Evolutionary conservation across 352 stramenopile genomes (phyloP), one percentile per base, ranked within the genome.

Genomic region (Globisporangium solare): DNA sequence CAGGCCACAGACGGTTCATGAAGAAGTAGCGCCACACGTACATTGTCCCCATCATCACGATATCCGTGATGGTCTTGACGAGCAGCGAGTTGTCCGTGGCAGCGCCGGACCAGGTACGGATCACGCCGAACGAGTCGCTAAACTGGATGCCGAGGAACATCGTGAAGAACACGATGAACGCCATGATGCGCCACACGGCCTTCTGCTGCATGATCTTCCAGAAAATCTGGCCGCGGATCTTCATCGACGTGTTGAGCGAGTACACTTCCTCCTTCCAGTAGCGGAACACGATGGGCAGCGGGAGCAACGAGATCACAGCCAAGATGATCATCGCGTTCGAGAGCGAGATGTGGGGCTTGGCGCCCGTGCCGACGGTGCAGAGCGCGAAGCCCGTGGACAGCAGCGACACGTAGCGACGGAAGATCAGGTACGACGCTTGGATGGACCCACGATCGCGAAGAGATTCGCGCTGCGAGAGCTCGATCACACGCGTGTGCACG

Each of bases 171-270:
- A 27, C 51, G 18, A 75, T 62, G 55, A 78, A 78, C 60, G 64
- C 61, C 55, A 78, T 57, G 27, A 73, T 48, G 40, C 63, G 60
- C 70, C 70, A 78, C 56, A 78, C 70, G 0, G 67, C 70, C 51
- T 75, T 74, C 31, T 76, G 70, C 59, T 79, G 67, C 66, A 74
- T 74, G 60, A 76, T 79, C 51, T 72, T 71, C 65, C 67, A 78
- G 51, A 75, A 75, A 54, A 75, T 75, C 37, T 66, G 58, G 11
- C 51, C 52, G 20, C 67, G 70, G 27, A 73, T 61, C 42, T 60
- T 56, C 35, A 79, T 57, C 22, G 70, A 66, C 31, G 60, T 71
- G 18, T 67, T 51, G 6, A 75, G 49, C 47, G 63, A 68, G 61
- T 75, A 75, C 35, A 60, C 35, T n/a, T 75, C 64, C 22, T 78